Conservation (phyloP, 192 early-diverging fungal species). For the Backusella mclennaniae region DNA sequence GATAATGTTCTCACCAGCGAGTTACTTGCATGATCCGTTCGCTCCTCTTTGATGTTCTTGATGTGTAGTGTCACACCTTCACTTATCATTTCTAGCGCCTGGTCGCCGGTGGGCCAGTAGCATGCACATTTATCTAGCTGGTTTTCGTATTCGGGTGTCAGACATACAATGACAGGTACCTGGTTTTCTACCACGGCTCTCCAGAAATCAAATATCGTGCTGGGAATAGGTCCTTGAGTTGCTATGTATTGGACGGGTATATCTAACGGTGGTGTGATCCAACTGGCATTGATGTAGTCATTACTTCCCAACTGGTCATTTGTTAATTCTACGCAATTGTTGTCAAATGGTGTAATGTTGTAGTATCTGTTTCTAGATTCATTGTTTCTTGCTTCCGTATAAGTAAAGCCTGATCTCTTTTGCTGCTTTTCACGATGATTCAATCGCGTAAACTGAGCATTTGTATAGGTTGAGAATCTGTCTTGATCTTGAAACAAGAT, state of each 20-base stretch:
- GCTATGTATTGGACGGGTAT: constrained; percentile 71
- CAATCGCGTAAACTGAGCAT: neutral
- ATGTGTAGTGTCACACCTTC: neutral
- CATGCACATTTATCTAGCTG: constrained; percentile 74
- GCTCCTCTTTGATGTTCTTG: neutral
- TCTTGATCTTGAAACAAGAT: neutral
- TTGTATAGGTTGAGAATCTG: neutral
- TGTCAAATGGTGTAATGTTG: constrained; percentile 36
- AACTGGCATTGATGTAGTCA: constrained; percentile 83
- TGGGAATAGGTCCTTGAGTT: constrained; percentile 82
- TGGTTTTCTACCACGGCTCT: constrained; percentile 83
- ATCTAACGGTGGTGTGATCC: constrained; percentile 49
- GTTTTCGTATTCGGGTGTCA: constrained; percentile 76
- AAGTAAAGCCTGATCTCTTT: neutral
- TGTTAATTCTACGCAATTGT: constrained; percentile 15
- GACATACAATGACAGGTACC: constrained; percentile 78
- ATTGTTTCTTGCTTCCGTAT: neutral
- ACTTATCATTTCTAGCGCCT: constrained; percentile 21
- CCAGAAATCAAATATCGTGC: constrained; percentile 86
- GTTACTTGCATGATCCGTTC: neutral
- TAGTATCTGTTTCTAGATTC: constrained; percentile 34
- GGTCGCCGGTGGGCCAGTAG: constrained; percentile 76
- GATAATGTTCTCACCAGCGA: neutral
- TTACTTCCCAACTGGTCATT: neutral
- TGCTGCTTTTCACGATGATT: neutral